Evolutionary conservation across 352 stramenopile species (phyloP).

Genomic region (Pythium brassicae): DNA sequence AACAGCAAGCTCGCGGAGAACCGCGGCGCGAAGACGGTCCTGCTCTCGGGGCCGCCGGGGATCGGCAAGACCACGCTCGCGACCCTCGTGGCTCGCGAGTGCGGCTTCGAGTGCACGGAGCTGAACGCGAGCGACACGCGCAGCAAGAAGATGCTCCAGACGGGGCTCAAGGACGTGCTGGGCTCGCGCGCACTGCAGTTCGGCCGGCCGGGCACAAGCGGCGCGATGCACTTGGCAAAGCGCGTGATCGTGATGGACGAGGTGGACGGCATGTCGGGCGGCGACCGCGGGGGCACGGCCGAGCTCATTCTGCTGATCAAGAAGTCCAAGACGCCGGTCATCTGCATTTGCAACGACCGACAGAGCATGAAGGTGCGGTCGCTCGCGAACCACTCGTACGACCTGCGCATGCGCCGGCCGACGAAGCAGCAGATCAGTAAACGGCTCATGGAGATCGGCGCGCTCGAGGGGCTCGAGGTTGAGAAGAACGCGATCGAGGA

Average conservation of each 20-base stretch:
- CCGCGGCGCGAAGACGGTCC: slow-evolving; percentile 88
- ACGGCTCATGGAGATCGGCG: slow-evolving; percentile 89
- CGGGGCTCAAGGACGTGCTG: slow-evolving; percentile 88
- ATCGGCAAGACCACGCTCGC: slow-evolving; percentile 97
- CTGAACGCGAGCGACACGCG: slow-evolving; percentile 98
- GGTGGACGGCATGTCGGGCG: slow-evolving; percentile 98
- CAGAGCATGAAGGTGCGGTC: slow-evolving; percentile 94
- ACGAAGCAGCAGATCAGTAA: slow-evolving; percentile 93
- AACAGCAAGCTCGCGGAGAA: slow-evolving; percentile 82
- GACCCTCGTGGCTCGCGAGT: slow-evolving; percentile 87
- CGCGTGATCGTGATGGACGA: slow-evolving; percentile 99
- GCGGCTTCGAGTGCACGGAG: slow-evolving; percentile 92
- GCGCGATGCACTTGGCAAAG: slow-evolving; percentile 67
- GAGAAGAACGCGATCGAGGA: slow-evolving; percentile 97
- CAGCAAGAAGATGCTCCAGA: slow-evolving; percentile 95
- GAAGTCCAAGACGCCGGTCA: slow-evolving; percentile 97
- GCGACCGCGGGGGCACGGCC: slow-evolving; percentile 94
- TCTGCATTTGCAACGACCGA: slow-evolving; percentile 99
- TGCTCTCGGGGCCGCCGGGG: slow-evolving; percentile 95
- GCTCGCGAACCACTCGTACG: slow-evolving; percentile 97
- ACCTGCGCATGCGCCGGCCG: slow-evolving; percentile 93
- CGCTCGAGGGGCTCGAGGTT: slow-evolving; percentile 87
- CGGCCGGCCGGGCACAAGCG: slow-evolving; percentile 22
- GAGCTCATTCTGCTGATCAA: slow-evolving; percentile 99
- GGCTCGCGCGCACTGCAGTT: slow-evolving; percentile 92